These are phyloP conservation scores for Wickerhamiella cacticola DNA, from an alignment of 805 yeast species.

Conservation along the genomic window DNA sequence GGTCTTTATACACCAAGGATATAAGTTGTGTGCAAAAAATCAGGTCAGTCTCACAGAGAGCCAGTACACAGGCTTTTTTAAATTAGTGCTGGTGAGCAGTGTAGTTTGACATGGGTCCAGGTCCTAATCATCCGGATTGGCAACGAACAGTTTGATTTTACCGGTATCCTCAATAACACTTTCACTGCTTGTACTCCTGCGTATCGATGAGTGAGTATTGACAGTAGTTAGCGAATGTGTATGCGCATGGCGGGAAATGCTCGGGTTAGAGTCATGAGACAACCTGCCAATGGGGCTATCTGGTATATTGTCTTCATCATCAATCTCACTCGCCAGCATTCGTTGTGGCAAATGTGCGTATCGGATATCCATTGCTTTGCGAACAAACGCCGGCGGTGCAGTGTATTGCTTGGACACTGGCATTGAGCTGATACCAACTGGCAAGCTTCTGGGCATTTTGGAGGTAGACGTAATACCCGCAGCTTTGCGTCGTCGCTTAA, in stretches of 20 bases:
- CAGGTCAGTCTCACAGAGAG: no score
- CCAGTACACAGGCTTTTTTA: no score
- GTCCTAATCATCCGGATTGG: constrained; percentile 29
- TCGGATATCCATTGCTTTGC: constrained; percentile 30
- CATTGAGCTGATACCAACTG: constrained; percentile 20
- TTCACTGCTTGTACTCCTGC: constrained; percentile 21
- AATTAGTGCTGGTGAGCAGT: no score
- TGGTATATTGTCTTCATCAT: constrained; percentile 39
- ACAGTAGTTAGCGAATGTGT: constrained; percentile 7
- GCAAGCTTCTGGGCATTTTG: constrained; percentile 20
- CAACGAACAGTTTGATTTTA: constrained; percentile 30
- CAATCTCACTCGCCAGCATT: constrained; percentile 63
- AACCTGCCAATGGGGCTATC: constrained; percentile 2
- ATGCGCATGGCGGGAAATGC: neutral
- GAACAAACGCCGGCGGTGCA: constrained; percentile 25
- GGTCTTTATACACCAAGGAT: no score
- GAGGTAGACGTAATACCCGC: constrained; percentile 26
- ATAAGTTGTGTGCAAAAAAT: no score
- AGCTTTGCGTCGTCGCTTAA: constrained; percentile 22
- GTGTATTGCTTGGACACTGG: constrained; percentile 14
- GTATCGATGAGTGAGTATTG: constrained; percentile 7
- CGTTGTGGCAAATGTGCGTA: constrained; percentile 40
- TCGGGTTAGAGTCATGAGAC: neutral
- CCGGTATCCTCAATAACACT: constrained; percentile 28
- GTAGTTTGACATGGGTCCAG: no score